Evolutionary conservation across 2,329 filamentous ascomycete genomes (phyloP).

Genomic region (Clonostachys chloroleuca): DNA sequence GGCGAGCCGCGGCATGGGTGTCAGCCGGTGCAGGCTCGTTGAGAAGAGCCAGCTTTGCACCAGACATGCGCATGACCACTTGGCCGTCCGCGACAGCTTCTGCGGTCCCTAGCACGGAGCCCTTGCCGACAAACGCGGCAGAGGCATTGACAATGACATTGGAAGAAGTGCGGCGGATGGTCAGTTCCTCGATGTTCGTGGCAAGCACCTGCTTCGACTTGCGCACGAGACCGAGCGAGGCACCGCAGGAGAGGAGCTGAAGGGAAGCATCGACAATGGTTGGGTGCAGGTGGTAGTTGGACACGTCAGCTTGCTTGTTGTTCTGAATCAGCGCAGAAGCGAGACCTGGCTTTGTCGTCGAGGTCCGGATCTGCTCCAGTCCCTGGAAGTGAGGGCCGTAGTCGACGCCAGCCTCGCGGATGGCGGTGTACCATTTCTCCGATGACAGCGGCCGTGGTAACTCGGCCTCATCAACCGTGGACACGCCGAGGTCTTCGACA

Average conservation of each 20-base stretch:
- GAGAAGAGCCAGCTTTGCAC: background rate
- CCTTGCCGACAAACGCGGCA: background rate
- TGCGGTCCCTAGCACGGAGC: background rate
- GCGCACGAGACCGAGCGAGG: background rate
- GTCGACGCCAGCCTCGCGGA: background rate
- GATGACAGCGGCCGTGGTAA: background rate
- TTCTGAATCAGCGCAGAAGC: conserved; percentile 6
- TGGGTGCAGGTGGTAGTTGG: conserved; percentile 28
- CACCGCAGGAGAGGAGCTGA: conserved; percentile 11
- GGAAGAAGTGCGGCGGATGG: background rate
- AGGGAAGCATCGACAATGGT: conserved; percentile 25
- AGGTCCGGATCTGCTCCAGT: background rate
- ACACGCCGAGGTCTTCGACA: background rate
- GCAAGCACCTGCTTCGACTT: background rate
- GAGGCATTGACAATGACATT: background rate
- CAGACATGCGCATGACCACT: background rate
- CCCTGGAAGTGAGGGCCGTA: background rate
- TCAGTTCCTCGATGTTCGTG: background rate
- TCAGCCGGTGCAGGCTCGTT: background rate
- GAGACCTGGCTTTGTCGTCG: conserved; percentile 8
- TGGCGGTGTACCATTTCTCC: background rate
- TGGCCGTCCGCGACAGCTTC: background rate
- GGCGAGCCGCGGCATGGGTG: background rate
- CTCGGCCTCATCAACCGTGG: background rate
- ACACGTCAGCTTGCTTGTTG: conserved; percentile 8